These are phyloP conservation scores for Aspergillus diversus DNA, from an alignment of 495 filamentous ascomycete species.

Conservation along the genomic window DNA sequence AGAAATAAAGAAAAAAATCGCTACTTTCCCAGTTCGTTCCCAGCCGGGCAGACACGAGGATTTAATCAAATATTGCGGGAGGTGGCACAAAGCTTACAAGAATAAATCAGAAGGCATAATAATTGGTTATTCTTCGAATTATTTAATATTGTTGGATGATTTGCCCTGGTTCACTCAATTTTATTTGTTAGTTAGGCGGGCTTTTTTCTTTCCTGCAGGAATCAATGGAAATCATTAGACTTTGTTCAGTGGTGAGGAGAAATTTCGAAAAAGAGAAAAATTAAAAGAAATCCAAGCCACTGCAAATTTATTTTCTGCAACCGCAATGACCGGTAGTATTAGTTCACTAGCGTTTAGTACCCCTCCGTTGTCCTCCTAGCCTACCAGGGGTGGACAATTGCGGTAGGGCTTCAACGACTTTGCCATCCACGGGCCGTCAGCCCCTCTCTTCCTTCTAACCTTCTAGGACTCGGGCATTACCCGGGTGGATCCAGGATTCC, in stretches of 20 bases:
- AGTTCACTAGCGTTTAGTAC: background rate
- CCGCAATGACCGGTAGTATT: conserved; percentile 14
- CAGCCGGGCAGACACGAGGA: background rate
- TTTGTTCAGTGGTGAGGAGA: too few relatives aligned
- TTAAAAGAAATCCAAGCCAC: background rate
- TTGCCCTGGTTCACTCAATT: too few relatives aligned
- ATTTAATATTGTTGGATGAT: too few relatives aligned
- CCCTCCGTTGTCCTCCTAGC: conserved; percentile 1
- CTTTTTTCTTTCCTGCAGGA: background rate
- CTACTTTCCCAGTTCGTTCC: conserved; percentile 18
- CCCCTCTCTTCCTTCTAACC: conserved; percentile 25
- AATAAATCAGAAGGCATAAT: too few relatives aligned
- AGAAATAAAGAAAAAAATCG: conserved; percentile 6
- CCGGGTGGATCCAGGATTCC: conserved; percentile 26
- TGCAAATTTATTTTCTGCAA: conserved; percentile 24
- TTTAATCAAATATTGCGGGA: background rate
- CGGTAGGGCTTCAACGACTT: conserved; percentile 20
- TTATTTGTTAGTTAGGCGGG: background rate
- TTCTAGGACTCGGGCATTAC: conserved; percentile 26
- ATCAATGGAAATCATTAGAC: too few relatives aligned
- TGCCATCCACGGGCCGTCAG: conserved; percentile 32
- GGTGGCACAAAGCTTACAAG: background rate
- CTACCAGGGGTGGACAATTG: background rate
- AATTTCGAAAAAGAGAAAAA: background rate
- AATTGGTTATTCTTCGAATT: too few relatives aligned